Evolutionary conservation across 768 basidiomycete genomes (phyloP), one percentile per base, ranked within the genome.

Genomic region (Leccinum truebloodii): DNA sequence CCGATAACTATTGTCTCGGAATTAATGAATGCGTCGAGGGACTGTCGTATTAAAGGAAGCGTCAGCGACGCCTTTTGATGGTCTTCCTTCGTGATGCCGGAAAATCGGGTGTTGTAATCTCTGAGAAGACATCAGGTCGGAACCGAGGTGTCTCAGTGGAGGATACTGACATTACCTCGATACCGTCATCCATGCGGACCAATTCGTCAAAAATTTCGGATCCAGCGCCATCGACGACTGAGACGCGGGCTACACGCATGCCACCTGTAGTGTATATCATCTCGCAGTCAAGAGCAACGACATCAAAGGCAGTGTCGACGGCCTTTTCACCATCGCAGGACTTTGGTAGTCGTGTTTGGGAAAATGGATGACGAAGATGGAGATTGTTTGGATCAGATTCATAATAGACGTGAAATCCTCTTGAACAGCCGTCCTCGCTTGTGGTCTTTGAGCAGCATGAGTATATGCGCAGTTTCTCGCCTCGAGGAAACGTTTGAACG

Each of bases 221-320:
- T 1, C 93, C 94, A 1, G 79, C 71, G 8, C 87, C 88, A 69
- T 96, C 90, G 2, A 98, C 85, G 7, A 96, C 85, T 0, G 95
- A 97, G 2, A 97, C 87, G 4, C 97, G 84, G 3, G 94, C 96
- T 4, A 97, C 86, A 22, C 89, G 87, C 82, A 94, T 86, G 0
- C 97, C 97, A 5, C 90, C 92, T 0, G 95, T 98, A 0, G 94
- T 91, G 76, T 95, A 94, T 9, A 98, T 81, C 92, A 98, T 94
- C 75, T 99, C 97, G 70, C 97, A 98, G 72, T 99, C 97, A 54
- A 98, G 78, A 0, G 93, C 93, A 6, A 88, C 91, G 4, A 98
- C 83, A 59, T 95, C 91, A 50, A 93, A 76, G 1, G 82, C 78
- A 2, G 77, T 72, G 55, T 77, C 76, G 1, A 67, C 50, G 55